These are phyloP conservation scores for Anthracocystis walkeri DNA, from an alignment of 1,284 basidiomycete genomes.

Conservation along the genomic window DNA sequence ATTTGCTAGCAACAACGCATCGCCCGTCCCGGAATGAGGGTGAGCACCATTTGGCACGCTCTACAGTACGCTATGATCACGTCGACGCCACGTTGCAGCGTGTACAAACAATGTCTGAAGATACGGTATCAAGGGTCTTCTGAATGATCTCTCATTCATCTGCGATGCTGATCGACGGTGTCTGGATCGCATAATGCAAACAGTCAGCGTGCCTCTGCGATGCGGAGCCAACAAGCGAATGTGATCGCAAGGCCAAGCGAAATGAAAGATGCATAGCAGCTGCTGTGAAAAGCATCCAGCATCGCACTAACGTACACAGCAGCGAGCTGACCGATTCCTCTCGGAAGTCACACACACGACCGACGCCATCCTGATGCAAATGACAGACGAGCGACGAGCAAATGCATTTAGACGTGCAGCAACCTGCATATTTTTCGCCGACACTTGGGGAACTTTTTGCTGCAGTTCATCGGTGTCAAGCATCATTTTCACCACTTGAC, in stretches of 20 bases:
- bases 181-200: background rate
- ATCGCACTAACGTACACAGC: too few species aligned
- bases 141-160: background rate
- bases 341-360: background rate
- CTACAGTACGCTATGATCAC: background rate
- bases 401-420: constrained; percentile 30
- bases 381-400: background rate
- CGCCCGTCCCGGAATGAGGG: too few species aligned
- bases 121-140: background rate
- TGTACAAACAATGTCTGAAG: background rate
- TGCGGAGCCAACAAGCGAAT: too few species aligned
- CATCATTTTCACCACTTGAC: background rate
- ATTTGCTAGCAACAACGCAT: background rate
- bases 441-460: constrained; percentile 7
- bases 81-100: constrained; percentile 2
- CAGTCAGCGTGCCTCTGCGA: background rate
- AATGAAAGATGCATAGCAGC: too few species aligned
- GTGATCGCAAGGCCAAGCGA: too few species aligned
- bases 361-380: background rate
- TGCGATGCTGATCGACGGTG: background rate
- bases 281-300: too few species aligned
- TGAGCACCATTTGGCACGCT: background rate
- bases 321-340: too few species aligned
- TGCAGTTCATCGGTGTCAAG: constrained; percentile 18
- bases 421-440: constrained; percentile 30